Base-by-base conservation (phyloP, 2,329 filamentous ascomycete genomes). In the Rhinocladiella mackenziei region DNA sequence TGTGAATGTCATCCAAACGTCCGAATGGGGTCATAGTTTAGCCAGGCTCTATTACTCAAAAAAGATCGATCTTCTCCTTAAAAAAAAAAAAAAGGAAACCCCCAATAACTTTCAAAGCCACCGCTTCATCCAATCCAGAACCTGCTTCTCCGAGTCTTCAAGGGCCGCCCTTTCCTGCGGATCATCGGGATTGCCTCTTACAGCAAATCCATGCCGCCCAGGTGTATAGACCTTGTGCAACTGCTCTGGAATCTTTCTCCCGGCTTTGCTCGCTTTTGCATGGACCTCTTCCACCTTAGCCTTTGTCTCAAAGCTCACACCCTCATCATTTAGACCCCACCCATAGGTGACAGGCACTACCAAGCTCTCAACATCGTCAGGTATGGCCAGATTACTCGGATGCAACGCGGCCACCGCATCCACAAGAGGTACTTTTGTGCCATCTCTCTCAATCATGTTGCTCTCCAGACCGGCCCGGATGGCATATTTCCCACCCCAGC, bases 401-500 rank as follows among this genome's bases (percentile, higher is more conserved):
- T 80, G 76, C 7, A 69, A 74, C 0, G 71, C 69, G 54, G 78
- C 78, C 5, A 59, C 74, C 5, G 66, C 74, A 51, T 78, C 71
- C 30, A 79, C 60, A 7, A 80, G 64, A 2, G 53, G 50, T 15
- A 60, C 57, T 50, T 62, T 63, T 18, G 55, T 51, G 1, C 52
- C 59, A 48, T 58, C 44, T 2, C 52, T 51, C 17, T 64, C 57
- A 32, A 69, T 23, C 42, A 48, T 48, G 19, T 50, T 63, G 44
- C 40, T 45, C 19, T 44, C 68, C 65, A 11, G 69, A 69, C 65
- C 3, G 81, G 68, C n/a, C 69, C 58, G 6, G 77, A 58, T 54
- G 2, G 69, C 62, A 52, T 80, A 71, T 49, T 75, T 74, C 17
- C 76, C 80, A 17, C 79, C 79, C 78, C 78, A 83, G 65, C 77